Percentiles rank a stretch among this genome's conserved stretches.
These are phyloP conservation scores for Aspergillus pseudonomiae DNA, from an alignment of 2,329 filamentous ascomycete genomes.

Conservation along the genomic window DNA sequence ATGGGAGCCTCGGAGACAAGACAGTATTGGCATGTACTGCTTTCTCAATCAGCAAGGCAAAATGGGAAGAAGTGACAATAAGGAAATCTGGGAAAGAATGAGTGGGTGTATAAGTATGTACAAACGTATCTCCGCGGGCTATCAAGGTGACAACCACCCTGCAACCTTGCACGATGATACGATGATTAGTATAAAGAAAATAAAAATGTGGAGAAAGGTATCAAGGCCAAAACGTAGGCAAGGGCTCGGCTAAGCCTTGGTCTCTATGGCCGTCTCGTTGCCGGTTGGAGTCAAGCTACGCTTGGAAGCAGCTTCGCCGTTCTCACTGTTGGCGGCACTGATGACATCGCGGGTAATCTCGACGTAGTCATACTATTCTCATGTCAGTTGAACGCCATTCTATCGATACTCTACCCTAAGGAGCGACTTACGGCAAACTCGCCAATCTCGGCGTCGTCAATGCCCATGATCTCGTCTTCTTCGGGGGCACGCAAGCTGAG, in stretches of 20 bases:
- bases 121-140: background rate
- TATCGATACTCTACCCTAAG: background rate
- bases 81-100: background rate
- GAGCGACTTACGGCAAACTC: constrained; percentile 72
- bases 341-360: constrained; percentile 75
- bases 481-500: constrained; percentile 73
- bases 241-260: constrained; percentile 25
- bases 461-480: constrained; percentile 80
- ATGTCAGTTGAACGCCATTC: constrained; percentile 6
- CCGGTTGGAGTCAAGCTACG: constrained; percentile 32
- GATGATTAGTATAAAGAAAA: background rate
- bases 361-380: constrained; percentile 76
- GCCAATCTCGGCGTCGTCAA: constrained; percentile 87
- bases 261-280: constrained; percentile 22
- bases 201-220: background rate
- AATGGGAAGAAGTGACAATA: background rate
- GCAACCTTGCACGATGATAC: background rate
- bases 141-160: background rate
- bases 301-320: constrained; percentile 31
- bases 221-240: background rate
- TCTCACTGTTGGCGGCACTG: constrained; percentile 26
- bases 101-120: background rate
- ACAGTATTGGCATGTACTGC: no score
- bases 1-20: background rate
- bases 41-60: background rate